Evolutionary conservation across 2,329 filamentous ascomycete species (phyloP), one percentile per base, ranked within the genome.

Genomic region (Penicillium sp.): DNA sequence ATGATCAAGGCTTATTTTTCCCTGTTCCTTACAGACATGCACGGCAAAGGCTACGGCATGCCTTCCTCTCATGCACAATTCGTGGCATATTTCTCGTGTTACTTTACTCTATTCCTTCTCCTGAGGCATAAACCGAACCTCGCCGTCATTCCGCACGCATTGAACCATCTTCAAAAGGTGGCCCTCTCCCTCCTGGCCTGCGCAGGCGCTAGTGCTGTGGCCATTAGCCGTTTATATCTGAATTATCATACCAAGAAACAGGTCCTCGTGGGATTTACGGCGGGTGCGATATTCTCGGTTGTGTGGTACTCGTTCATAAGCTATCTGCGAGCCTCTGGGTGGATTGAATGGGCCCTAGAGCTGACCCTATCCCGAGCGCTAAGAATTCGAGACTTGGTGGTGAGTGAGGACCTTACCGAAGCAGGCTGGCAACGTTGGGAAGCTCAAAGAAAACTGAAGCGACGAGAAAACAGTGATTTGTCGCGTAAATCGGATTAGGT

Each of bases 1-100:
- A 40, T 24, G 20, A 40, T n/a, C 18, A 47, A 26, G 33, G 24
- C 50, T 59, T 33, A 55, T 56, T 26, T 47, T 55, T n/a, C 7
- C 35, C 55, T 35, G 33, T 42, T 14, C 28, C n/a, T 26, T 50
- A 30, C 63, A 86, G 83, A 83, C 73, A 84, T 87, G 79, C 86
- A 92, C 68, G 84, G 91, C 56, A 96, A 96, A 73, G 94, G 94
- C 62, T 99, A 99, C 70, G 95, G 94, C 65, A 99, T 99, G 95
- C 94, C 94, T 11, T 87, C 84, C 7, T 97, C 92, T 38, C 94
- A 99, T 75, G 89, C 94, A 8, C 94, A 99, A 77, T 99, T 97
- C 71, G 89, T 93, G 60, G 83, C 88, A 56, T 99, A 91, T 79
- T 97, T 96, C 82, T 88, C 90, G 57, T 77, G 96, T 57, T 94